Conservation (phyloP, 2,329 filamentous ascomycete genomes). For the Penicillium sp. region DNA sequence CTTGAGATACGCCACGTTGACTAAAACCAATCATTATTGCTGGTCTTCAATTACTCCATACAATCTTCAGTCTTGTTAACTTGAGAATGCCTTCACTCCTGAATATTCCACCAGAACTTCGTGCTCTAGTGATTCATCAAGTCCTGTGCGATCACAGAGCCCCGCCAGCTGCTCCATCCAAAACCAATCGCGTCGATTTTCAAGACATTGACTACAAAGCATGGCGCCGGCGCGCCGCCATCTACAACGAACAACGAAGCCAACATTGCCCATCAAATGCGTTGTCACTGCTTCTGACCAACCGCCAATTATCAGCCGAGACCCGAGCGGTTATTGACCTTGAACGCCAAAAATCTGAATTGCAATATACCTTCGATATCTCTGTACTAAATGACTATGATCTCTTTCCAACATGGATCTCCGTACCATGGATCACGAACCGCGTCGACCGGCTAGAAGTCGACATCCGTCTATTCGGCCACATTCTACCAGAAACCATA, state of each 20-base stretch:
- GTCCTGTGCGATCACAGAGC: neutral
- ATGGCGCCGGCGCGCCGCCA: neutral
- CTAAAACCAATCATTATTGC: no score
- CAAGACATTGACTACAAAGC: slow-evolving; percentile 1
- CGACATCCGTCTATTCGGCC: slow-evolving; percentile 1
- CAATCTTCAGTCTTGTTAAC: no score
- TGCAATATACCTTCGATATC: slow-evolving; percentile 1
- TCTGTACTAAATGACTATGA: neutral
- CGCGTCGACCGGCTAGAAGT: neutral
- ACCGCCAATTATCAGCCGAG: neutral
- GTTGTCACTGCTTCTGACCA: neutral
- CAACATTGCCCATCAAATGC: neutral
- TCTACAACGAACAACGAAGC: neutral
- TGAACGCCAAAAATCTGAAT: neutral
- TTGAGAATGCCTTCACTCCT: neutral
- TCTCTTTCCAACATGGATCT: neutral
- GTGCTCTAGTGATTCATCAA: neutral
- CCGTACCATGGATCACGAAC: neutral
- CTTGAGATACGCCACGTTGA: no score
- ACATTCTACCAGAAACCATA: neutral
- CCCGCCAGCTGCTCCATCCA: neutral
- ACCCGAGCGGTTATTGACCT: neutral
- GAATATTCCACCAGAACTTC: neutral
- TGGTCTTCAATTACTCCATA: no score
- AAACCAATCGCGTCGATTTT: neutral